Evolutionary conservation across 495 filamentous ascomycete species (phyloP).

Genomic region (Daldinia caldariorum): DNA sequence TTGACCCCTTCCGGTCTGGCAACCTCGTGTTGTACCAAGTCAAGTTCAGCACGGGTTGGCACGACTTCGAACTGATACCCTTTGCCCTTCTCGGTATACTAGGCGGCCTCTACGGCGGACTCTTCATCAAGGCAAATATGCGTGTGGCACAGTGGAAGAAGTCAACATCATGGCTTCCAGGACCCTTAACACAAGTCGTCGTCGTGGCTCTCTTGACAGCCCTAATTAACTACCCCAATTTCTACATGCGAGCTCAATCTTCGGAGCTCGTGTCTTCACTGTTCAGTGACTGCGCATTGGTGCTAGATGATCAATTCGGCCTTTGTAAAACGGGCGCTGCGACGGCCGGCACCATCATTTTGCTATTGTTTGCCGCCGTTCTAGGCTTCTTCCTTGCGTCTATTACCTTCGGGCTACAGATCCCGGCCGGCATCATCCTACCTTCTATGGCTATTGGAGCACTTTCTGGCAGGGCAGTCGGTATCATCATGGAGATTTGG

Average conservation of each 20-base stretch:
- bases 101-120: constrained; percentile 90
- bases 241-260: constrained; percentile 91
- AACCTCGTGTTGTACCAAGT: constrained; percentile 98
- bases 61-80: constrained; percentile 91
- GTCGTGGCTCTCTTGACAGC: constrained; percentile 81
- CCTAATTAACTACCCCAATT: constrained; percentile 91
- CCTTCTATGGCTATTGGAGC: constrained; percentile 98
- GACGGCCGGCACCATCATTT: constrained; percentile 77
- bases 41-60: constrained; percentile 91
- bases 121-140: constrained; percentile 97
- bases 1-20: constrained; percentile 94
- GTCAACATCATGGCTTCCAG: constrained; percentile 64
- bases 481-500: constrained; percentile 89
- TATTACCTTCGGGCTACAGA: constrained; percentile 94
- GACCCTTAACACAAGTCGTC: constrained; percentile 79
- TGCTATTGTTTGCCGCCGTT: constrained; percentile 80
- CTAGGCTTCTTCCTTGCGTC: constrained; percentile 87
- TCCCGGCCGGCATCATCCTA: constrained; percentile 95
- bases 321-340: constrained; percentile 81
- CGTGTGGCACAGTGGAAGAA: constrained; percentile 83
- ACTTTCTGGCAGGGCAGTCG: constrained; percentile 88
- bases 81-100: constrained; percentile 88
- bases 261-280: constrained; percentile 92
- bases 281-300: constrained; percentile 86
- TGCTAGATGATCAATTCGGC: constrained; percentile 82